Conservation (phyloP, 129 eudicot species). For the Apium graveolens region DNA sequence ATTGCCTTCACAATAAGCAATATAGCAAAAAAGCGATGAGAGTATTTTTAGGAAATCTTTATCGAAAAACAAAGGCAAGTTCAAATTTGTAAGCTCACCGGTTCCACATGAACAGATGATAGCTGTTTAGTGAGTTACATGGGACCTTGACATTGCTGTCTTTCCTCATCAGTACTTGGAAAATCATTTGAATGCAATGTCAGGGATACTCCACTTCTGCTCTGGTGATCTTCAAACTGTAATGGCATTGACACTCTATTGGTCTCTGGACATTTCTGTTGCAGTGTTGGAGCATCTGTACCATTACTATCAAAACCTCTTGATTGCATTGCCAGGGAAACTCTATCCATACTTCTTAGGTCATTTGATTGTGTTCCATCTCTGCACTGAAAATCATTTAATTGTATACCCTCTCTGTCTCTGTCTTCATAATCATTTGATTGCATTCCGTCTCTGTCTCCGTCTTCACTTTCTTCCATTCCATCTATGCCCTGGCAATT, state of each 20-base stretch:
- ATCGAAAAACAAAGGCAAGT: neutral
- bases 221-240: slow-evolving; percentile 12
- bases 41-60: neutral
- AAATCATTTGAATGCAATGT: slow-evolving; percentile 20
- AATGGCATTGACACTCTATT: slow-evolving; percentile 14
- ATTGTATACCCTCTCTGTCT: neutral
- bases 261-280: neutral
- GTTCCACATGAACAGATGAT: neutral
- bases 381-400: neutral
- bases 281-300: neutral
- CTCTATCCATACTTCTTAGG: neutral
- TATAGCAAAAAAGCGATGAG: neutral
- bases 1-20: neutral
- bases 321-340: neutral
- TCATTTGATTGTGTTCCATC: slow-evolving; percentile 4
- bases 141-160: neutral
- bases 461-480: neutral
- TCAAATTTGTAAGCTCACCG: neutral
- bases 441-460: neutral
- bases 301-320: neutral
- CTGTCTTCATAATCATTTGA: neutral
- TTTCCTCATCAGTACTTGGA: slow-evolving; percentile 18
- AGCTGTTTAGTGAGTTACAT: neutral
- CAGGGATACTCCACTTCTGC: slow-evolving; percentile 16
- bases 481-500: neutral